Conservation (phyloP, 2,329 filamentous ascomycete genomes). For the Alternaria viburni region DNA sequence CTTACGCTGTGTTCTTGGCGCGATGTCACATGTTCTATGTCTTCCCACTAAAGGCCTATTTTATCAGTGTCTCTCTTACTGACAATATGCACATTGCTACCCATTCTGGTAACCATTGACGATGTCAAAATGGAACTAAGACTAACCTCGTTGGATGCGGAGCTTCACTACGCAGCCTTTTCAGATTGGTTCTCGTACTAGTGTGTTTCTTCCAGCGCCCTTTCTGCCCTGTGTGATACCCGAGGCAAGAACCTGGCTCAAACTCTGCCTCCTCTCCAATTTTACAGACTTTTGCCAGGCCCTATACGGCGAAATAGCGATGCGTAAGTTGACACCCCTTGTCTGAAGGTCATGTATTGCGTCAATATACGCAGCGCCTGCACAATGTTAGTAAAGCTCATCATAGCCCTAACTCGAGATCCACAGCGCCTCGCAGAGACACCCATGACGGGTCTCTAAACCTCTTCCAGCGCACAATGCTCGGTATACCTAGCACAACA, state of each 20-base stretch:
- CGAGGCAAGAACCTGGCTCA: background rate
- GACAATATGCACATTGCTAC: background rate
- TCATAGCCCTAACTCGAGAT: background rate
- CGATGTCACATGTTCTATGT: background rate
- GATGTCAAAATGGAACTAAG: background rate
- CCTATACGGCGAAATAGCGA: background rate
- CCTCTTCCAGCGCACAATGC: background rate
- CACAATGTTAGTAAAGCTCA: background rate
- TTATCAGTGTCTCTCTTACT: background rate
- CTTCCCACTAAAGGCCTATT: background rate
- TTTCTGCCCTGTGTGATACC: background rate
- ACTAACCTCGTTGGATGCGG: background rate
- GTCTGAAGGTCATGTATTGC: background rate
- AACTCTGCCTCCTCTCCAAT: background rate
- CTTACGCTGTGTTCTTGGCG: background rate
- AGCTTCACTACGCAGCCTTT: background rate
- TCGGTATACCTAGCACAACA: background rate
- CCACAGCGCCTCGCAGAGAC: background rate
- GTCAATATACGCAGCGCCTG: background rate
- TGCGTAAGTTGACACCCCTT: background rate
- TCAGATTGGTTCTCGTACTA: background rate
- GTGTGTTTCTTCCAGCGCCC: background rate
- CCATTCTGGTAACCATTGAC: background rate
- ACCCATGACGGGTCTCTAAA: background rate
- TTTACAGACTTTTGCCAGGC: background rate